Percentiles rank a stretch among this genome's conserved stretches.
Conservation (phyloP, 805 yeast genomes). For the Starmerella stellata region DNA sequence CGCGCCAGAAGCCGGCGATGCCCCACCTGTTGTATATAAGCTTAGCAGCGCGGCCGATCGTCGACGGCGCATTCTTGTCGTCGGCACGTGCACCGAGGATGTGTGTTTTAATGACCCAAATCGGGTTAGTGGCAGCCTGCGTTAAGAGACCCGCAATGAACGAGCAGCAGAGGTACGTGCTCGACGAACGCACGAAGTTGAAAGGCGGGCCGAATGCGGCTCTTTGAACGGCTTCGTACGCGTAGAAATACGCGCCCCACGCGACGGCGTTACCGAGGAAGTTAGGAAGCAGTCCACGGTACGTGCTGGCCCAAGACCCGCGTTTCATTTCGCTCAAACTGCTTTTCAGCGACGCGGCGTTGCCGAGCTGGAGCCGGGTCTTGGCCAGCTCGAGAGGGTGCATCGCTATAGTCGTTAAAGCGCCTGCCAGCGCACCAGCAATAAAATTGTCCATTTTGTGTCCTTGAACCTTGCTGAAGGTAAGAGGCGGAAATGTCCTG, state of each 20-base stretch:
- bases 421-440: slow-evolving; percentile 31
- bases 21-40: slow-evolving; percentile 41
- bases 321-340: slow-evolving; percentile 5
- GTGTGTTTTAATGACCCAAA: slow-evolving; percentile 90
- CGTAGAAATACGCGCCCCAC: slow-evolving; percentile 75
- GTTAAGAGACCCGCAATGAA: slow-evolving; percentile 60
- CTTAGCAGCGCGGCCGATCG: slow-evolving; percentile 37
- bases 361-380: slow-evolving; percentile 56
- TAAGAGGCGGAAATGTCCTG: too few relatives aligned
- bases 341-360: slow-evolving; percentile 6
- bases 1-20: slow-evolving; percentile 45
- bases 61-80: slow-evolving; percentile 34
- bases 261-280: slow-evolving; percentile 67
- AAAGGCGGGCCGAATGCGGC: slow-evolving; percentile 7
- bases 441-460: slow-evolving; percentile 13
- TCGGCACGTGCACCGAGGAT: slow-evolving; percentile 37
- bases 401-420: slow-evolving; percentile 54
- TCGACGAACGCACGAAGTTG: background rate
- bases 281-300: slow-evolving; percentile 69
- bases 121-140: slow-evolving; percentile 66
- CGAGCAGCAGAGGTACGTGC: slow-evolving; percentile 31
- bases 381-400: slow-evolving; percentile 86
- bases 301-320: slow-evolving; percentile 24
- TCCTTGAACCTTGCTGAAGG: too few relatives aligned
- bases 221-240: slow-evolving; percentile 32